A percentile compares a stretch with the other conserved stretches of the same genome.
Evolutionary conservation across 306 rosid genomes (phyloP).

Genomic region (Canavalia gladiata): DNA sequence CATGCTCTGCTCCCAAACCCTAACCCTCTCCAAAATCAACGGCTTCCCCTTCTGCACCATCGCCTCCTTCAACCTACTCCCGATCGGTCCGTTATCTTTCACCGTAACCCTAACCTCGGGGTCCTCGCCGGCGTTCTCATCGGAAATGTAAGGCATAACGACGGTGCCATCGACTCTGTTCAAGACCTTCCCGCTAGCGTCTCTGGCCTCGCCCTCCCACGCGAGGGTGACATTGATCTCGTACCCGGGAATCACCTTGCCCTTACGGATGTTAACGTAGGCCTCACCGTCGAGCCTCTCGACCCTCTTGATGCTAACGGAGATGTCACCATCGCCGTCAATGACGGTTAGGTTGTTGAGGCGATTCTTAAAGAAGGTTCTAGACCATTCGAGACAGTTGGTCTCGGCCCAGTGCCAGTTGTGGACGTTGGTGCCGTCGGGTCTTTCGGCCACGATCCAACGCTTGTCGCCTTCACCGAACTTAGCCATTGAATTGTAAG

Average conservation of each 20-base stretch:
- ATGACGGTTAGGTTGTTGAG: conserved; percentile 71
- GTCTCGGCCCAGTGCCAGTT: conserved; percentile 99
- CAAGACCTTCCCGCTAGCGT: conserved; percentile 61
- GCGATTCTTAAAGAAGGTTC: conserved; percentile 65
- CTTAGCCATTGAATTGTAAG: not conserved
- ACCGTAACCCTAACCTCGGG: conserved; percentile 80
- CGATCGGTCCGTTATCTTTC: conserved; percentile 82
- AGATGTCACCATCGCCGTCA: conserved; percentile 75
- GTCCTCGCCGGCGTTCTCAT: conserved; percentile 96
- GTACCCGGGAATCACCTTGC: conserved; percentile 91
- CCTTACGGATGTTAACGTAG: conserved; percentile 89
- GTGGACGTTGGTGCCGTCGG: conserved; percentile 96
- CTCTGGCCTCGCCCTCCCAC: conserved; percentile 93
- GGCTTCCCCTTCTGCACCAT: conserved; percentile 79
- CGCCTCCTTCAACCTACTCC: conserved; percentile 86
- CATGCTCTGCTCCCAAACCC: conserved; percentile 78
- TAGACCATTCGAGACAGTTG: conserved; percentile 90
- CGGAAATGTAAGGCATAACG: conserved; percentile 89
- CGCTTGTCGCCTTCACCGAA: conserved; percentile 97
- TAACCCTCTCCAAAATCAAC: conserved; percentile 80
- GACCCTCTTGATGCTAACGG: conserved; percentile 62
- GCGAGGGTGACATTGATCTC: conserved; percentile 71
- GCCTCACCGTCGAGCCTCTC: conserved; percentile 86
- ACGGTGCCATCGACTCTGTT: conserved; percentile 80
- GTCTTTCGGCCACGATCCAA: conserved; percentile 94